Conservation (phyloP, 2,329 filamentous ascomycete genomes). For the Beauveria sp. region DNA sequence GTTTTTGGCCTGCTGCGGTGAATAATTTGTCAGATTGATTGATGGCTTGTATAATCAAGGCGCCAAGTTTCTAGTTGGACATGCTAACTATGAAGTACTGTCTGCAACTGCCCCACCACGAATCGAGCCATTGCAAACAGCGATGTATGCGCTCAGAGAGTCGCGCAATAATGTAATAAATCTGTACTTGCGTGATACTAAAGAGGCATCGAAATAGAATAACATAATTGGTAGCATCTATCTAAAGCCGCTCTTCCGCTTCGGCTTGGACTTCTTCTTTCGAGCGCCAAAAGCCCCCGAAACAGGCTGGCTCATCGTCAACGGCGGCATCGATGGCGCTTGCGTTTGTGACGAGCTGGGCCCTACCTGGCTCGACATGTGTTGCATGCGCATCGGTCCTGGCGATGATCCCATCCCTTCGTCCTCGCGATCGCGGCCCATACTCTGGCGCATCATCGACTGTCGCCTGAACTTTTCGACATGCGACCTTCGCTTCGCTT, state of each 20-base stretch:
- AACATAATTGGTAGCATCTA: neutral
- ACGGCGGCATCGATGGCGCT: conserved; percentile 19
- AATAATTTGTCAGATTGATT: neutral
- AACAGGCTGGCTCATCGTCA: conserved; percentile 39
- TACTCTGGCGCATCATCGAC: conserved; percentile 20
- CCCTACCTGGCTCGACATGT: conserved; percentile 29
- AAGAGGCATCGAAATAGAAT: neutral
- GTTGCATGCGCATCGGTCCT: conserved; percentile 18
- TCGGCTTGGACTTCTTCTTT: conserved; percentile 24
- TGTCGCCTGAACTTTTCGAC: conserved; percentile 27
- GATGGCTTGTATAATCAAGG: neutral
- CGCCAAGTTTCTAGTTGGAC: neutral
- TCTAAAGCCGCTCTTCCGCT: conserved; percentile 13
- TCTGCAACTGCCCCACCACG: neutral
- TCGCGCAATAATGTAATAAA: neutral
- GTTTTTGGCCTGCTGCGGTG: neutral
- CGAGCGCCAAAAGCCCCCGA: conserved; percentile 39
- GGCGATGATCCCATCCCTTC: conserved; percentile 9
- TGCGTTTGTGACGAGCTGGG: conserved; percentile 29
- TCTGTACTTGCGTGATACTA: neutral
- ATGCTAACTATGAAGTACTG: neutral
- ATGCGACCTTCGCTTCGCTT: conserved; percentile 26
- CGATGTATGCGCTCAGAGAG: neutral
- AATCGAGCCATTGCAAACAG: neutral
- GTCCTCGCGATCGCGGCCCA: conserved; percentile 1